Percentiles rank a stretch among this genome's conserved stretches.
phyloP scores from a whole-genome alignment of 1,284 basidiomycete genomes.

The Heterobasidion irregulare region DNA sequence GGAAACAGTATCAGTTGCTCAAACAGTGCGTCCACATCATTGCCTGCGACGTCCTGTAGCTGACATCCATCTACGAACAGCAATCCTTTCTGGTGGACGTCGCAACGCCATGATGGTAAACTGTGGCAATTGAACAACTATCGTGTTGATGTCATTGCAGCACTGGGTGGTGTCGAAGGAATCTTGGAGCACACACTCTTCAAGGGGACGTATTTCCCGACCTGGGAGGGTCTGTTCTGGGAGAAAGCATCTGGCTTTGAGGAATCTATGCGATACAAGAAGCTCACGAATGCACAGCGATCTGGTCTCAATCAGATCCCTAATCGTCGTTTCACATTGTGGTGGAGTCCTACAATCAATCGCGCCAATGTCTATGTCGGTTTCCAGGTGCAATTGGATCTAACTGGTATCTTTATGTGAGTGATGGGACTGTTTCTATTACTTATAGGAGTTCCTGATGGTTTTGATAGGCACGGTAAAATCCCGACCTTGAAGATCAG shows the following conservation, averaged over 20 bases:
- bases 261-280: constrained; percentile 97
- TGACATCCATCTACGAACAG: constrained; percentile 25
- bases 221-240: constrained; percentile 94
- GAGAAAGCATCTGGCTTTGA: constrained; percentile 94
- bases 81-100: constrained; percentile 99
- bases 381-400: constrained; percentile 98
- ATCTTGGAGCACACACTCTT: constrained; percentile 97
- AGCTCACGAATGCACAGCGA: constrained; percentile 91
- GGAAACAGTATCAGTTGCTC: constrained; percentile 95
- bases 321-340: constrained; percentile 99
- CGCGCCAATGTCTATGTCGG: constrained; percentile 98
- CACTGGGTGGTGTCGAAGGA: constrained; percentile 95
- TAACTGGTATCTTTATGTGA: constrained; percentile 89
- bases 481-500: constrained; percentile 97
- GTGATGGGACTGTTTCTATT: constrained; percentile 13
- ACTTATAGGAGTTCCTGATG: constrained; percentile 7
- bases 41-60: too few relatives aligned
- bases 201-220: constrained; percentile 94
- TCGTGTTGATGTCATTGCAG: constrained; percentile 98
- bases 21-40: constrained; percentile 56
- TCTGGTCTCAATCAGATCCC: constrained; percentile 98
- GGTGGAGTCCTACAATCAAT: constrained; percentile 99
- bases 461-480: constrained; percentile 82
- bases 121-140: constrained; percentile 98
- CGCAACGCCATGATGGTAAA: constrained; percentile 96